phyloP scores from a whole-genome alignment of 352 stramenopile genomes.

The Pythium chondricola region DNA sequence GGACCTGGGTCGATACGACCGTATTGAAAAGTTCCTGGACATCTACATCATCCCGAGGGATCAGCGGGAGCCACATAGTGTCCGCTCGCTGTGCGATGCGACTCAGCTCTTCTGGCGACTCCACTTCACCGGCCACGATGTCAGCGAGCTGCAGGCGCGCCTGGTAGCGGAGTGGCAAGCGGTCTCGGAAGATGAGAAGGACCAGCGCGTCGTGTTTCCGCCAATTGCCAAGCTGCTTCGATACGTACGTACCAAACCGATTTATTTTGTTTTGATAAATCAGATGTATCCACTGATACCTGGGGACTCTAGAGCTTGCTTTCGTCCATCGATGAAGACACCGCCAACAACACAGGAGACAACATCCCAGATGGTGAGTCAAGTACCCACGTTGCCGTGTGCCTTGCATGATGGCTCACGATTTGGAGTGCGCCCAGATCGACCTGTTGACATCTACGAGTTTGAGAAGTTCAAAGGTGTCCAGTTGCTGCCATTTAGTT shows the following conservation, averaged over 20 bases:
- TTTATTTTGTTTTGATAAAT: slow-evolving; percentile 3
- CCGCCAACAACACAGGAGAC: slow-evolving; percentile 23
- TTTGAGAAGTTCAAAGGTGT: slow-evolving; percentile 36
- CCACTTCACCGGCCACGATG: slow-evolving; percentile 66
- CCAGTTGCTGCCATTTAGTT: slow-evolving; percentile 59
- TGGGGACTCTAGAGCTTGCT: slow-evolving; percentile 61
- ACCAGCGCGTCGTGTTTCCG: slow-evolving; percentile 30
- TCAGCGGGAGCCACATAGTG: slow-evolving; percentile 40
- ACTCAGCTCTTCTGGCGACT: slow-evolving; percentile 84
- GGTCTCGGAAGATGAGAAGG: slow-evolving; percentile 21
- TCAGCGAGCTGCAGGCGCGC: slow-evolving; percentile 41
- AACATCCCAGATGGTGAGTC: slow-evolving; percentile 17
- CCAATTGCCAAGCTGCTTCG: slow-evolving; percentile 43
- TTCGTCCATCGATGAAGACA: slow-evolving; percentile 33
- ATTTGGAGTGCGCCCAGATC: slow-evolving; percentile 10
- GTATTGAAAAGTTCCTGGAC: slow-evolving; percentile 76
- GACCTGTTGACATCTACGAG: slow-evolving; percentile 28
- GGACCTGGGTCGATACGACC: slow-evolving; percentile 75
- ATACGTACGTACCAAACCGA: slow-evolving; percentile 33
- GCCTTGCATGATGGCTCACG: neutral
- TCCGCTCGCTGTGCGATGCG: slow-evolving; percentile 54
- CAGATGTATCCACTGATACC: no score
- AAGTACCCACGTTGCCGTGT: neutral
- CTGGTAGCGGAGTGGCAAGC: slow-evolving; percentile 49
- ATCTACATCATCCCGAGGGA: slow-evolving; percentile 55